Base-by-base conservation (phyloP, 1,284 basidiomycete species). In the Lignosus rhinocerotis region DNA sequence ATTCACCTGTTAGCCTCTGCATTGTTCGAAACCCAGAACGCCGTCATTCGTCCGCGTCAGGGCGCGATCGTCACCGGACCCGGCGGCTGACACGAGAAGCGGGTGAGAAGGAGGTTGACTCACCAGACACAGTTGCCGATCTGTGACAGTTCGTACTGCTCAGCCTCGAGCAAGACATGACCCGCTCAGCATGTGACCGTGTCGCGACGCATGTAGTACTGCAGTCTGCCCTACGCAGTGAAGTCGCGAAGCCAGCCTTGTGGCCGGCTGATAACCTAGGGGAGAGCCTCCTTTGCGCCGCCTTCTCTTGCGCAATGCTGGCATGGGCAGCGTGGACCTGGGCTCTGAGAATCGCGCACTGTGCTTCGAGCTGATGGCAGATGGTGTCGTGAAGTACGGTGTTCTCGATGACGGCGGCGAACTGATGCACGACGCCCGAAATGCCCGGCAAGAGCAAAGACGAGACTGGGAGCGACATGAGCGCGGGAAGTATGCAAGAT, bases 391-490 rank as follows among this genome's bases (percentile, higher is more conserved):
- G 52, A 19, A 47, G 50, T 16, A 64, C 58, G 11, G 62, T 58
- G 45, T 51, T 61, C 51, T 70, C 62, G 56, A 67, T 51, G 41
- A 64, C 55, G 11, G 46, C 30, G 25, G 64, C 63, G 14, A 67
- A 55, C 21, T 61, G 59, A 51, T 54, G 44, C 25, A 65, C 31
- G 48, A 64, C 52, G 31, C 48, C 33, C 30, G 60, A 53, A 39
- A 60, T 60, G 33, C 31, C 31, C 41, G 62, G 56, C 38, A 55
- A 46, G 14, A 62, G 54, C 9, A 56, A 19, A 32, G 62, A 52
- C 31, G 56, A 46, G 12, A 60, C 54, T 9, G 61, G 5, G 33
- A 36, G 51, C 31, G 55, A 49, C 55, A 57, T 58, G 32, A 47
- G n/a, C 55, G 55, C 45, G 6, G 25, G 38, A 12, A 47, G 38